Base-by-base conservation (phyloP, 176 grass and related monocot species). In the Carex kokanica region DNA sequence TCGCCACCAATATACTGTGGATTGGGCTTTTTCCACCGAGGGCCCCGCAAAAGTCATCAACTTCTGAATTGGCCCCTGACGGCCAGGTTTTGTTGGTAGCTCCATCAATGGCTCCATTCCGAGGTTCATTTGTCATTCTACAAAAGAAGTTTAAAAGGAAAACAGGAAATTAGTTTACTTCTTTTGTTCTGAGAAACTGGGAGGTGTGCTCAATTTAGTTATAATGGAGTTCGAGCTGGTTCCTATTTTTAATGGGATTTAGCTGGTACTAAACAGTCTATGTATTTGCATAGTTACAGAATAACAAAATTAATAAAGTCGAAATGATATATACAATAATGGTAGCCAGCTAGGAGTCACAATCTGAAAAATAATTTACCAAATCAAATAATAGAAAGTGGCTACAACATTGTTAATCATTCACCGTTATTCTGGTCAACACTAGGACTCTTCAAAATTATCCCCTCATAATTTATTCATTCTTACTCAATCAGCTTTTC, bases 1-100 rank as follows among this genome's bases (percentile, higher is more conserved):
- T 99, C 47, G 96, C 96, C 54, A 99, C 85, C 6, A 99, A 86
- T 84, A 99, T 90, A 9, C 96, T 99, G 86, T 95, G 93, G 55
- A 99, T 93, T 4, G 93, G 89, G 2, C 85, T 88, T 49, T 87
- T 89, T 11, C 96, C 93, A 66, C 93, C 93, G 5, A 99, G 93
- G 5, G 85, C 89, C 60, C 83, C 83, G 23, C 93, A 99, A 85
- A 99, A 99, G 12, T 93, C 92, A 38, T 93, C 86, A 7, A 99
- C 88, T 83, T 92, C 65, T 0, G 89, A 93, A 64, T 32, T 64
- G 58, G 80, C 62, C 18, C 59, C 80, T 41, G 80, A 66, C 0
- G 25, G 61, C 7, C 60, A 18, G 80, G 23, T 51, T 5, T 40
- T 59, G 54, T 8, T 34, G 25, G 27, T 36, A n/a, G 78, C 47